Percentiles rank a stretch among this genome's conserved stretches.
phyloP scores from a whole-genome alignment of 163 green algal genomes.

The Prototheca cutis region DNA sequence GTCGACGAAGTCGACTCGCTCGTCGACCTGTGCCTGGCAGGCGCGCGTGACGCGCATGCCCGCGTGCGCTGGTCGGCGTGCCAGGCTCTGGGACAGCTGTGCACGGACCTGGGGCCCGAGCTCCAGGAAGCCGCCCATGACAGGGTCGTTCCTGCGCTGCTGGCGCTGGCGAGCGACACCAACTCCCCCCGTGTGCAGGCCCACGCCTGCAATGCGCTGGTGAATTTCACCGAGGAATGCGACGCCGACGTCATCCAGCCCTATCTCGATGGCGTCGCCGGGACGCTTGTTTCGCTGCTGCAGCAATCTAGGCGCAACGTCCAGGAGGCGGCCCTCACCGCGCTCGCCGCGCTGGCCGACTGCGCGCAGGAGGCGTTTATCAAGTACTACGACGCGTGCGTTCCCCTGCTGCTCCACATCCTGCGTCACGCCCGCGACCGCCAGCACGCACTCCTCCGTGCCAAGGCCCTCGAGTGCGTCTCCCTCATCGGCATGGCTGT shows the following conservation, averaged over 20 bases:
- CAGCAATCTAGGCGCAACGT: constrained; percentile 72
- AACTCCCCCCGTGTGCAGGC: constrained; percentile 79
- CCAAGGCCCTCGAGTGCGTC: constrained; percentile 95
- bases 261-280: constrained; percentile 89
- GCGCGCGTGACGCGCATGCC: constrained; percentile 34
- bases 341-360: constrained; percentile 87
- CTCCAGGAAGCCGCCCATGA: constrained; percentile 61
- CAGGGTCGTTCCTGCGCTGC: constrained; percentile 61
- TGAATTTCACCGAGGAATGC: constrained; percentile 95
- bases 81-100: constrained; percentile 96
- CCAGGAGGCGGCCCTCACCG: constrained; percentile 88
- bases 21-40: constrained; percentile 65
- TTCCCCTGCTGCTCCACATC: constrained; percentile 87
- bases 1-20: constrained; percentile 56
- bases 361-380: constrained; percentile 78
- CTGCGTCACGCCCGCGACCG: constrained; percentile 55
- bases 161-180: constrained; percentile 84
- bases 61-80: constrained; percentile 91
- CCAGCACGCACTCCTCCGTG: constrained; percentile 63
- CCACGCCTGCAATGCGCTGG: constrained; percentile 84
- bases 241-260: constrained; percentile 69
- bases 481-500: constrained; percentile 97
- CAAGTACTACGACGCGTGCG: constrained; percentile 90
- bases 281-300: constrained; percentile 75
- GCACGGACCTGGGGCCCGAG: constrained; percentile 90